Percentiles rank a stretch among this genome's conserved stretches.
phyloP scores from a whole-genome alignment of 805 yeast genomes.

The Soucietia sequanensis region DNA sequence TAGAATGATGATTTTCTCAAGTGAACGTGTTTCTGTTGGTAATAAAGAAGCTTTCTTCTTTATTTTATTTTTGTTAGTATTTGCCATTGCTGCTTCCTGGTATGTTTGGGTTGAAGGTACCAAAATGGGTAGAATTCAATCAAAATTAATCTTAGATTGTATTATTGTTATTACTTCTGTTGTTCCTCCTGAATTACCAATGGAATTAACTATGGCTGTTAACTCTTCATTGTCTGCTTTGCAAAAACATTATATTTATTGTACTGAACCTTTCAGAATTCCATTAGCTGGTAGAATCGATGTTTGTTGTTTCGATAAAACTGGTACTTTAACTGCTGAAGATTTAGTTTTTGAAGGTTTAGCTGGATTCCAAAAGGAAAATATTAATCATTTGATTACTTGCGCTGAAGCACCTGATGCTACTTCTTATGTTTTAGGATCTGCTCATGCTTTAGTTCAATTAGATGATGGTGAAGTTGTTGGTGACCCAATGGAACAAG shows the following conservation, averaged over 20 bases:
- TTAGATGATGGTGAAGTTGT: slow-evolving; percentile 96
- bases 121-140: slow-evolving; percentile 90
- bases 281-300: slow-evolving; percentile 98
- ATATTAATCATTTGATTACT: slow-evolving; percentile 54
- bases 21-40: slow-evolving; percentile 95
- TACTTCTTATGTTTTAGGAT: slow-evolving; percentile 75
- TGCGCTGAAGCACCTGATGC: slow-evolving; percentile 65
- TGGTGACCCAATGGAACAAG: slow-evolving; percentile 99
- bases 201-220: slow-evolving; percentile 99
- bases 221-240: slow-evolving; percentile 87
- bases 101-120: slow-evolving; percentile 99
- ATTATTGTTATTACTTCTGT: slow-evolving; percentile 94
- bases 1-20: slow-evolving; percentile 94
- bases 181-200: slow-evolving; percentile 98
- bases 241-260: slow-evolving; percentile 83
- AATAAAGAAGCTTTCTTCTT: slow-evolving; percentile 92
- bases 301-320: slow-evolving; percentile 97
- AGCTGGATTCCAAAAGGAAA: slow-evolving; percentile 67
- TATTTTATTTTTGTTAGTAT: slow-evolving; percentile 81
- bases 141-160: slow-evolving; percentile 92
- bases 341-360: slow-evolving; percentile 95
- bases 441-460: slow-evolving; percentile 94
- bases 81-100: slow-evolving; percentile 95
- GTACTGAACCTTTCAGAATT: slow-evolving; percentile 98
- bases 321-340: slow-evolving; percentile 97